phyloP scores from a whole-genome alignment of 371 early-diverging fungal genomes.

The Sanchytrium tribonematis region DNA sequence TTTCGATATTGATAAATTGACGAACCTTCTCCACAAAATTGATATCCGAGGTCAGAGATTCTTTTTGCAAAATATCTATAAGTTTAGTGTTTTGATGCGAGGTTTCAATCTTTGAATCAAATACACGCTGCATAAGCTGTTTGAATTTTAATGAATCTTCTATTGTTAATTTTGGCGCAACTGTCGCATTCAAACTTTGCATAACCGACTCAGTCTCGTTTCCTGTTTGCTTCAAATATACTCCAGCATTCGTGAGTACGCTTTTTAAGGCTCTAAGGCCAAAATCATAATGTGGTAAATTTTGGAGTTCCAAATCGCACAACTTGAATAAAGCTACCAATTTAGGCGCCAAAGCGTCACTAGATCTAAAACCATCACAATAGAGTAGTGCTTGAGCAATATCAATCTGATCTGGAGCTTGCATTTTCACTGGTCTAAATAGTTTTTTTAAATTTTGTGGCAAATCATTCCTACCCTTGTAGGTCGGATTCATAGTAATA shows the following conservation, averaged over 20 bases:
- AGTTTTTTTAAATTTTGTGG: conserved; percentile 95
- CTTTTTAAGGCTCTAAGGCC: conserved; percentile 95
- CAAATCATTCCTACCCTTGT: conserved; percentile 87
- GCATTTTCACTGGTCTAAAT: conserved; percentile 93
- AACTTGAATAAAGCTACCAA: conserved; percentile 84
- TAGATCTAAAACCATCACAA: conserved; percentile 87
- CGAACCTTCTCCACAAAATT: conserved; percentile 54
- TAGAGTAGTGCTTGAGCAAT: conserved; percentile 36
- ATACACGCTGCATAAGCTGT: background rate
- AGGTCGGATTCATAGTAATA: conserved; percentile 98
- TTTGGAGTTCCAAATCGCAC: conserved; percentile 69
- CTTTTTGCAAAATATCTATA: background rate
- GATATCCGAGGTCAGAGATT: background rate
- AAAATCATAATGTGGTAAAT: conserved; percentile 94
- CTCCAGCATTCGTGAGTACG: conserved; percentile 81
- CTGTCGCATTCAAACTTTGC: conserved; percentile 77
- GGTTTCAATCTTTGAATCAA: background rate
- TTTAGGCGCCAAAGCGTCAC: conserved; percentile 72
- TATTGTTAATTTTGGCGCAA: conserved; percentile 83
- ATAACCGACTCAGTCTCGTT: conserved; percentile 73
- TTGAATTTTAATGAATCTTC: conserved; percentile 11
- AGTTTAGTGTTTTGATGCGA: background rate
- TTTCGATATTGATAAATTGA: conserved; percentile 85
- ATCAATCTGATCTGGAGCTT: conserved; percentile 78
- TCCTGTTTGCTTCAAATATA: conserved; percentile 27